Percentiles rank a stretch among this genome's conserved stretches.
phyloP scores from a whole-genome alignment of 805 yeast species.

The Metschnikowia borealis region DNA sequence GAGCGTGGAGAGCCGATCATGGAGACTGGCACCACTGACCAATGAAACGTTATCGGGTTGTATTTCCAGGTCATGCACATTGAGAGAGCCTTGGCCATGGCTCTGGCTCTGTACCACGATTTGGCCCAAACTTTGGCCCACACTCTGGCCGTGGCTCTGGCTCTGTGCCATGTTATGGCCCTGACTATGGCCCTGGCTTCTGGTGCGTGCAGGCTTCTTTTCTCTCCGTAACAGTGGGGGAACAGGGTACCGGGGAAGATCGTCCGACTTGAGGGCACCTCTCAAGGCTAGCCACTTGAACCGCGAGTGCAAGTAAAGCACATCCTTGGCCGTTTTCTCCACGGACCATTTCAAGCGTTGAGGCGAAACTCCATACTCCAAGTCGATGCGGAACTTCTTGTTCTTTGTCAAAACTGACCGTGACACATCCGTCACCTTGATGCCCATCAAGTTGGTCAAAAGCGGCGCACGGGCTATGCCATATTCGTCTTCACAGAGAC shows the following conservation, averaged over 20 bases:
- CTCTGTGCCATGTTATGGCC: neutral
- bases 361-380: slow-evolving; percentile 88
- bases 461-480: slow-evolving; percentile 80
- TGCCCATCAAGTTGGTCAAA: slow-evolving; percentile 65
- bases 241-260: slow-evolving; percentile 45
- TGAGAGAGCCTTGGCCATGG: neutral
- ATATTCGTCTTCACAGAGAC: slow-evolving; percentile 70
- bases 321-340: slow-evolving; percentile 65
- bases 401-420: slow-evolving; percentile 36
- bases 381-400: slow-evolving; percentile 56
- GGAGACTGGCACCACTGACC: slow-evolving; percentile 18
- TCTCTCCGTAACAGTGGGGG: slow-evolving; percentile 30
- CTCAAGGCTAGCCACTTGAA: slow-evolving; percentile 43
- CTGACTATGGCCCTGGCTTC: neutral
- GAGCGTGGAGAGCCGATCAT: slow-evolving; percentile 26
- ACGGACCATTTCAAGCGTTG: slow-evolving; percentile 78
- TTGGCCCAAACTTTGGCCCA: neutral
- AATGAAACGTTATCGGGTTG: slow-evolving; percentile 20
- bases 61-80: neutral
- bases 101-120: neutral
- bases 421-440: slow-evolving; percentile 54
- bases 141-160: neutral
- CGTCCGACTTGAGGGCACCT: slow-evolving; percentile 27
- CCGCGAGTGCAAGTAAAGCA: slow-evolving; percentile 65
- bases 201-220: slow-evolving; percentile 2